These are phyloP conservation scores for Cotoneaster glaucophyllus DNA, from an alignment of 306 rosid species.

Conservation along the genomic window DNA sequence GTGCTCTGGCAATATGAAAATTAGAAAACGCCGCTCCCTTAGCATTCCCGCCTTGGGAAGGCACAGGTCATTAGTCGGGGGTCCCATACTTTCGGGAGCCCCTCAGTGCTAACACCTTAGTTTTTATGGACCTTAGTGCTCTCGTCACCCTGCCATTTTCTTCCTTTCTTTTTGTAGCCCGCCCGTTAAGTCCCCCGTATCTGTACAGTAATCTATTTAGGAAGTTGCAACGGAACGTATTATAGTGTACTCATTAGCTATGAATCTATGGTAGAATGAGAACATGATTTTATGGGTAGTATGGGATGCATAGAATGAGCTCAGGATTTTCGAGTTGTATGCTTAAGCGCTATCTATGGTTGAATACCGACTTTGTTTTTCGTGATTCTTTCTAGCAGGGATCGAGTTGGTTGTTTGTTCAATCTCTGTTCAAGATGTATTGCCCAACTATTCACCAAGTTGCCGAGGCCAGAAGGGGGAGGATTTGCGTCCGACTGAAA, in stretches of 20 bases:
- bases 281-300: background rate
- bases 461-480: background rate
- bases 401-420: background rate
- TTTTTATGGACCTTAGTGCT: background rate
- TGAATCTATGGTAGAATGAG: background rate
- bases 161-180: background rate
- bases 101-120: conserved; percentile 37
- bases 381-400: background rate
- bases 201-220: background rate
- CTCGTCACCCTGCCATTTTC: background rate
- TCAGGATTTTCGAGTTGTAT: background rate
- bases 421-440: background rate
- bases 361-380: background rate
- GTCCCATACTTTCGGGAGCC: conserved; percentile 63
- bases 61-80: conserved; percentile 40
- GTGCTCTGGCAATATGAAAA: conserved; percentile 34
- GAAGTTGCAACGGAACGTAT: background rate
- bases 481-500: background rate
- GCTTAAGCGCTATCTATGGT: background rate
- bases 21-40: conserved; percentile 65
- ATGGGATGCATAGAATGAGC: background rate
- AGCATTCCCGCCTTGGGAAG: conserved; percentile 72
- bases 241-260: background rate
- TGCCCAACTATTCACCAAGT: background rate
- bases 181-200: background rate